A percentile compares a stretch with the other conserved stretches of the same genome.
phyloP scores from a whole-genome alignment of 306 rosid species.

The Trichosanthes cucumerina region DNA sequence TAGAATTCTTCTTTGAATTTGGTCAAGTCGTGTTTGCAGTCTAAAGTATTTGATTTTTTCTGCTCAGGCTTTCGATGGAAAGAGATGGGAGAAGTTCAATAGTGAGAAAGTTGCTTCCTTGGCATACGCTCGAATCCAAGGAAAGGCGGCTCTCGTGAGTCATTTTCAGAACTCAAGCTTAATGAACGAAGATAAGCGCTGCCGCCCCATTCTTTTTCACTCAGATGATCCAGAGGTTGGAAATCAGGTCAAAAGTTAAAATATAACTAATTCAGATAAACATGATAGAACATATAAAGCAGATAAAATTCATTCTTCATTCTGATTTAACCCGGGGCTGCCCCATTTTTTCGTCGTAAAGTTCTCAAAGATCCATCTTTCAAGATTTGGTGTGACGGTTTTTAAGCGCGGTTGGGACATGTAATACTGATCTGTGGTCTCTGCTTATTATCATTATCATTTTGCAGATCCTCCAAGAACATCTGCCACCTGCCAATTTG shows the following conservation, averaged over 20 bases:
- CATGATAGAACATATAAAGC: not conserved
- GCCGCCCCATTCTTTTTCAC: constrained; percentile 91
- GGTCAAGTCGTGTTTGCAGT: not conserved
- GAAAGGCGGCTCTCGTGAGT: constrained; percentile 75
- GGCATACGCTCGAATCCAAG: constrained; percentile 91
- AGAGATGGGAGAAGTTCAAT: constrained; percentile 90
- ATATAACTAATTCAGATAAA: not conserved
- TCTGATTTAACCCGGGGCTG: not conserved
- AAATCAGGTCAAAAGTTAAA: constrained; percentile 46
- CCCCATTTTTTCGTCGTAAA: not conserved
- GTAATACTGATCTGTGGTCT: constrained; percentile 11
- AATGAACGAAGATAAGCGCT: constrained; percentile 89
- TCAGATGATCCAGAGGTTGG: constrained; percentile 64
- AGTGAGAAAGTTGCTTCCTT: constrained; percentile 88
- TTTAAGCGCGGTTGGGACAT: not conserved
- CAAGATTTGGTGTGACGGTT: not conserved
- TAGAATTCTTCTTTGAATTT: not conserved
- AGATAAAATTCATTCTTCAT: not conserved
- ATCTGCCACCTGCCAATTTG: constrained; percentile 44
- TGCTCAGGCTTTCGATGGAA: constrained; percentile 72
- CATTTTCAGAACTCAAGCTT: constrained; percentile 93
- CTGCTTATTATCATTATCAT: constrained; percentile 5
- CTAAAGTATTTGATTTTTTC: not conserved
- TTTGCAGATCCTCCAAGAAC: constrained; percentile 42
- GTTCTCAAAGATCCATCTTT: not conserved